phyloP scores from a whole-genome alignment of 345 rosid genomes.

The Murraya paniculata region DNA sequence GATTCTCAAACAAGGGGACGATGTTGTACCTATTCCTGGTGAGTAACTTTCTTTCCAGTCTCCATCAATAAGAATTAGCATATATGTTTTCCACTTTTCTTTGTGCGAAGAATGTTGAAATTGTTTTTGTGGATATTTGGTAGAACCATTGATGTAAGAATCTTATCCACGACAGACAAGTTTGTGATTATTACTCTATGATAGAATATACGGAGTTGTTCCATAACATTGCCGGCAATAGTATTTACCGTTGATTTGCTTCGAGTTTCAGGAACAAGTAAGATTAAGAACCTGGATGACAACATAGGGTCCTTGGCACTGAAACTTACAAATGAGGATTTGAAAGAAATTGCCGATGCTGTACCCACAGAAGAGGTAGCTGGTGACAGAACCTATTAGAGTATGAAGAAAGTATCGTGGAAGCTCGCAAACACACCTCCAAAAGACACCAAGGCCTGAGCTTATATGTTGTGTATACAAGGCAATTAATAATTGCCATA shows the following conservation, averaged over 20 bases:
- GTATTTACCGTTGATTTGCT: background rate
- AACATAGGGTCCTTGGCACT: conserved; percentile 43
- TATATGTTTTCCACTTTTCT: background rate
- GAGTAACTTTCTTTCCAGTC: background rate
- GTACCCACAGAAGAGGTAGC: conserved; percentile 46
- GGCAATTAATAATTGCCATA: background rate
- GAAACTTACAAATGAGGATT: conserved; percentile 29
- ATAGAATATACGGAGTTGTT: background rate
- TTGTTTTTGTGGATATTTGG: background rate
- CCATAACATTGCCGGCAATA: background rate
- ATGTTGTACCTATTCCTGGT: conserved; percentile 30
- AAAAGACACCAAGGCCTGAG: background rate
- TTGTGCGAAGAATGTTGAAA: background rate
- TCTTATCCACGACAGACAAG: background rate
- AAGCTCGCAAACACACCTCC: conserved; percentile 42
- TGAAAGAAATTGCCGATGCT: conserved; percentile 40
- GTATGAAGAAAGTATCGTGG: conserved; percentile 26
- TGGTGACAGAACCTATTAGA: conserved; percentile 27
- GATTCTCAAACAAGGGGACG: conserved; percentile 36
- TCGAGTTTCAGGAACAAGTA: conserved; percentile 41
- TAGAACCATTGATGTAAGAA: background rate
- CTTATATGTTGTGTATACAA: background rate
- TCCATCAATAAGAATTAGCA: background rate
- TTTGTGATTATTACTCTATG: background rate
- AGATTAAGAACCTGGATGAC: conserved; percentile 46